Percentiles rank a stretch among this genome's conserved stretches.
These are phyloP conservation scores for Salvia splendens DNA, from an alignment of 257 asterid genomes.

Conservation along the genomic window DNA sequence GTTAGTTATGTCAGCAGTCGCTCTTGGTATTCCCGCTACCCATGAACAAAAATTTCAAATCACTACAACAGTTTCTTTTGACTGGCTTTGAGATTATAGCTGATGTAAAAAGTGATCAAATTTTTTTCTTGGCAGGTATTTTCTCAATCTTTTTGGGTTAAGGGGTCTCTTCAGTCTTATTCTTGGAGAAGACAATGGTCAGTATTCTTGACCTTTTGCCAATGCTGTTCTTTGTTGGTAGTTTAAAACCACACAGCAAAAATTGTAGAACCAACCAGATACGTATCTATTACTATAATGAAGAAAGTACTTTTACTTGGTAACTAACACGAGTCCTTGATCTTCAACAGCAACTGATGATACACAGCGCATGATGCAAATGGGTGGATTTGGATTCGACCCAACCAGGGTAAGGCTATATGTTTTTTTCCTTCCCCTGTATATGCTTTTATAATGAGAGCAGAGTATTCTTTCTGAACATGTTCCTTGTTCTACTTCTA, in stretches of 20 bases:
- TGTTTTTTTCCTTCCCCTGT: not conserved
- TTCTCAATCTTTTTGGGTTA: constrained; percentile 85
- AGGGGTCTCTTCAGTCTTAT: constrained; percentile 95
- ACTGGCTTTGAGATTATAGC: constrained; percentile 25
- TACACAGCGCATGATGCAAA: constrained; percentile 97
- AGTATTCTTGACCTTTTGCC: constrained; percentile 32
- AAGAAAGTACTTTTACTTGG: constrained; percentile 21
- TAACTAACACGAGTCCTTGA: constrained; percentile 28
- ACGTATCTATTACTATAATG: constrained; percentile 1
- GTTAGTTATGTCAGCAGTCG: constrained; percentile 98
- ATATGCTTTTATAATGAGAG: constrained; percentile 22
- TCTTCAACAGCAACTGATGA: constrained; percentile 74
- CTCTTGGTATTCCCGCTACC: constrained; percentile 63
- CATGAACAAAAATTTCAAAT: constrained; percentile 7
- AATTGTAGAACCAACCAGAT: not conserved
- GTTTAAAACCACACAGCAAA: not conserved
- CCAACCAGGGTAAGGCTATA: constrained; percentile 64
- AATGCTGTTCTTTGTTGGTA: not conserved
- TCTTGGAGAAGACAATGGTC: constrained; percentile 93
- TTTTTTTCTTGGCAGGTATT: constrained; percentile 60
- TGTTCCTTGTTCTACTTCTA: not conserved
- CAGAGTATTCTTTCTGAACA: constrained; percentile 8
- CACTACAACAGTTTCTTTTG: not conserved
- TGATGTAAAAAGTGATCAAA: constrained; percentile 26
- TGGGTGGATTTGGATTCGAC: constrained; percentile 92